Percentiles rank a stretch among this genome's conserved stretches.
Evolutionary conservation across 176 grass and related monocot genomes (phyloP).

Genomic region (Hyparrhenia diplandra): DNA sequence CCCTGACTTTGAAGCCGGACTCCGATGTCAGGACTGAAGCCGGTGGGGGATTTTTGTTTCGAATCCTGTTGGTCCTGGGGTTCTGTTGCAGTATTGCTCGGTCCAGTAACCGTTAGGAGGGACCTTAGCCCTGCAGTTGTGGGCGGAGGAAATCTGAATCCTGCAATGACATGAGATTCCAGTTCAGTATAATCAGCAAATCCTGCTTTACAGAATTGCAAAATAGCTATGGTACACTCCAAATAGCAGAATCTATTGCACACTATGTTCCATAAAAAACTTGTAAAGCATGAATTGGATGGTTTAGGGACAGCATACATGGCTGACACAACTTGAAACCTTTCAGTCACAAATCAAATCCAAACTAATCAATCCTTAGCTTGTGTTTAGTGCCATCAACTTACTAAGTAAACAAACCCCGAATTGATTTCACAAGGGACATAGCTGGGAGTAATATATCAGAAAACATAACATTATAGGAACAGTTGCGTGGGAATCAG

Average conservation of each 20-base stretch:
- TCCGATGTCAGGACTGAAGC: not conserved
- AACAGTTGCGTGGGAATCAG: not conserved
- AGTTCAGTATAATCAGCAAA: not conserved
- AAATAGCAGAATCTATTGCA: not conserved
- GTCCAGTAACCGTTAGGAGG: slow-evolving; percentile 28
- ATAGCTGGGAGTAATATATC: no score
- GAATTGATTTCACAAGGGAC: not conserved
- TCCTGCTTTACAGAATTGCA: not conserved
- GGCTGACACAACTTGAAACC: not conserved
- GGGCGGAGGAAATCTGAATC: slow-evolving; percentile 18
- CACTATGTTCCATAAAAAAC: not conserved
- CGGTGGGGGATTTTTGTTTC: not conserved
- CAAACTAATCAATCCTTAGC: not conserved
- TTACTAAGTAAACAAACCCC: not conserved
- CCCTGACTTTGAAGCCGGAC: slow-evolving; percentile 40
- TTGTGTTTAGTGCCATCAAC: not conserved
- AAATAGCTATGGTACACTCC: not conserved
- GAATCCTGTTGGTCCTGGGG: slow-evolving; percentile 15
- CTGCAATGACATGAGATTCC: slow-evolving; percentile 15
- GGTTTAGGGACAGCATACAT: not conserved
- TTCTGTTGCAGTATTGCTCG: not conserved
- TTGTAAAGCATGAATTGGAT: not conserved
- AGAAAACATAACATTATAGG: no score
- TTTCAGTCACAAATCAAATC: not conserved
- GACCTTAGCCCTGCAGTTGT: slow-evolving; percentile 32